A percentile compares a stretch with the other conserved stretches of the same genome.
Conservation (phyloP, 108 stramenopile species). For the Tribonema minus region DNA sequence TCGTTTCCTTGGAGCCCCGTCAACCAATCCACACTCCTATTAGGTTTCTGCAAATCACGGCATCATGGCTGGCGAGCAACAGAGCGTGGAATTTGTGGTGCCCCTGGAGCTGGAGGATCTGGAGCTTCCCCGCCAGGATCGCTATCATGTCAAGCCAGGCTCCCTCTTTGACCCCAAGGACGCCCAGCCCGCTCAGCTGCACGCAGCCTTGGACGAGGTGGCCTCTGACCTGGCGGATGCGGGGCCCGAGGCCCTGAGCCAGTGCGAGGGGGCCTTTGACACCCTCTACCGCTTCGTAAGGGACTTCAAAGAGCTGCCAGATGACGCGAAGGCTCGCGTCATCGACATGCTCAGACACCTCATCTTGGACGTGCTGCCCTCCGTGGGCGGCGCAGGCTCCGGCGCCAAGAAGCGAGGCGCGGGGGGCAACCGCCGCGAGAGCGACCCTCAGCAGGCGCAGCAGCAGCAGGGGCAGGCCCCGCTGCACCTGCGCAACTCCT, state of each 20-base stretch:
- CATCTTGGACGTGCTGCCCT: background rate
- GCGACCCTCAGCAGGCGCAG: background rate
- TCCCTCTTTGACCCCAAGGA: background rate
- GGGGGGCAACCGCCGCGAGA: background rate
- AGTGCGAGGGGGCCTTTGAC: background rate
- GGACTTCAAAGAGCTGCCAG: constrained; percentile 25
- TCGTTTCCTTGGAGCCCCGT: no score
- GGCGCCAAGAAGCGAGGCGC: background rate
- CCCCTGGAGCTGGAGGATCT: background rate
- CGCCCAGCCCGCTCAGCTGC: background rate
- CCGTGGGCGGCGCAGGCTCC: background rate
- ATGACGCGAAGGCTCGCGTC: constrained; percentile 12
- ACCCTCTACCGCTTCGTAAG: background rate
- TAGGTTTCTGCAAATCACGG: no score
- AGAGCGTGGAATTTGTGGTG: background rate
- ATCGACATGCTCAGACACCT: constrained; percentile 1
- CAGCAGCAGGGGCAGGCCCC: constrained; percentile 15
- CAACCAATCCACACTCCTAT: no score
- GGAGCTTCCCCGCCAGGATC: background rate
- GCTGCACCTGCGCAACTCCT: constrained; percentile 15
- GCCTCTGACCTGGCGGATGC: background rate
- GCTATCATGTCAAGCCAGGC: background rate
- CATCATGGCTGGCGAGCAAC: background rate
- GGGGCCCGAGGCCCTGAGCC: background rate
- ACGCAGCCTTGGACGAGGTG: background rate